Evolutionary conservation across 2,329 filamentous ascomycete genomes (phyloP).

Genomic region (Fusarium albidum): DNA sequence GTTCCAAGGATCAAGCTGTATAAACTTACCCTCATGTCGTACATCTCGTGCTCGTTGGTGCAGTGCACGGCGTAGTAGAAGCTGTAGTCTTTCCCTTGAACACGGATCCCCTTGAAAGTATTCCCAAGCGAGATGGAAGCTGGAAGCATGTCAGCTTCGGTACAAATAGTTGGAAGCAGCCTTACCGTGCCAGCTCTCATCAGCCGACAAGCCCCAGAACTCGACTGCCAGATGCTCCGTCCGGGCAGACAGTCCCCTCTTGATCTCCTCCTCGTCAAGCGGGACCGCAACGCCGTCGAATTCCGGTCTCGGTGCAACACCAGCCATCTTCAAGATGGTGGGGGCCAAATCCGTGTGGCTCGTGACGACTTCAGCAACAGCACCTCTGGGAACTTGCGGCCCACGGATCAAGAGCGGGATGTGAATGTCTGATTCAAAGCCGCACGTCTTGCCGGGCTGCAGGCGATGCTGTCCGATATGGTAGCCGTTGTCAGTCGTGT

Average conservation of each 20-base stretch:
- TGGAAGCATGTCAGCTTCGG: too few relatives aligned
- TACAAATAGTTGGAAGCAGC: too few relatives aligned
- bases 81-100: constrained; percentile 57
- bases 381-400: constrained; percentile 52
- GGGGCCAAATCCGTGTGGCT: constrained; percentile 66
- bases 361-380: too few relatives aligned
- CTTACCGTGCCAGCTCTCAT: too few relatives aligned
- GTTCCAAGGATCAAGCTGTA: too few relatives aligned
- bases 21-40: too few relatives aligned
- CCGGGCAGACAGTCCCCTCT: constrained; percentile 52
- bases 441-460: constrained; percentile 60
- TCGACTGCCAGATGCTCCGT: constrained; percentile 47
- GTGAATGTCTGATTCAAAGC: constrained; percentile 60
- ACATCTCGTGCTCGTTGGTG: constrained; percentile 57
- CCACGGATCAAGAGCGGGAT: constrained; percentile 60
- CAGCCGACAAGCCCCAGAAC: constrained; percentile 54
- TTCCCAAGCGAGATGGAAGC: too few relatives aligned
- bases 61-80: constrained; percentile 66
- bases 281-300: too few relatives aligned
- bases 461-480: constrained; percentile 62
- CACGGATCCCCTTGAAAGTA: constrained; percentile 62
- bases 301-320: constrained; percentile 47
- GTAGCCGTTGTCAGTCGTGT: constrained; percentile 61
- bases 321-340: constrained; percentile 53
- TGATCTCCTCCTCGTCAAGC: too few relatives aligned